Evolutionary conservation across 805 yeast species (phyloP).

Genomic region (Isabelozyma heimii): DNA sequence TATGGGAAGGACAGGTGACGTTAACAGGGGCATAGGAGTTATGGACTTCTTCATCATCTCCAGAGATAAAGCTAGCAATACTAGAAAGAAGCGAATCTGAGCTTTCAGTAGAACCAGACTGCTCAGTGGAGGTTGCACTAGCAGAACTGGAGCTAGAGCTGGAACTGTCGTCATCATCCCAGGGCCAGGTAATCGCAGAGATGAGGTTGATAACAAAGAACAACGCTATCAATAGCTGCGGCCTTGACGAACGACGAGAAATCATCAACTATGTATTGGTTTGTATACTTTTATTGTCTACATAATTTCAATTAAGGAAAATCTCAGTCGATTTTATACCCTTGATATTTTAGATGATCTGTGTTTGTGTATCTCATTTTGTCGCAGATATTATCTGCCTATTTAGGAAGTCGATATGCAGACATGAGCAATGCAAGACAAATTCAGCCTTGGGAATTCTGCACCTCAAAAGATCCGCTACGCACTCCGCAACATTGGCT

Average conservation of each 20-base stretch:
- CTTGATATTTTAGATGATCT: too few species aligned
- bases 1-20: slow-evolving; percentile 26
- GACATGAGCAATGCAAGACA: background rate
- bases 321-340: too few species aligned
- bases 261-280: background rate
- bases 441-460: too few species aligned
- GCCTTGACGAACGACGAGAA: background rate
- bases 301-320: too few species aligned
- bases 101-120: slow-evolving; percentile 1
- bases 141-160: slow-evolving; percentile 4
- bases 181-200: slow-evolving; percentile 18
- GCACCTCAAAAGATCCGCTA: too few species aligned
- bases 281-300: too few species aligned
- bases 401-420: background rate
- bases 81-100: background rate
- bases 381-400: background rate
- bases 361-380: too few species aligned
- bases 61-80: background rate
- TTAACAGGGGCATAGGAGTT: slow-evolving; percentile 28
- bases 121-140: background rate
- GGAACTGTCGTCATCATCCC: slow-evolving; percentile 12
- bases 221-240: background rate
- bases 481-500: too few species aligned
- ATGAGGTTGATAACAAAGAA: background rate
- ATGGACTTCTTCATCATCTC: background rate